Evolutionary conservation across 148 eudicot genomes (phyloP).

Genomic region (Rhododendron ferrugineum): DNA sequence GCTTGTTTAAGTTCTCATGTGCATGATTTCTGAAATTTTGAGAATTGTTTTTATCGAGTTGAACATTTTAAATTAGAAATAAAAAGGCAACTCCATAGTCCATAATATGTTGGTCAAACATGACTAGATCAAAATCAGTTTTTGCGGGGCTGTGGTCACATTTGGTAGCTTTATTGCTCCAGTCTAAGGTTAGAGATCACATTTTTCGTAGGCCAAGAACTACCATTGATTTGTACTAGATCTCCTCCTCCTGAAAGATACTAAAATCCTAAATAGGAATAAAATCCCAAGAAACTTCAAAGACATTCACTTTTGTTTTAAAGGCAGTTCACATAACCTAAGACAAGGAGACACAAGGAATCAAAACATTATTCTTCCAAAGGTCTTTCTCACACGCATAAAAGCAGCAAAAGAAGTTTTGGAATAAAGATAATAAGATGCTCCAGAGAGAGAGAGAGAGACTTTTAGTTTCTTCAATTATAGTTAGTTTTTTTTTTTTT

Average conservation of each 20-base stretch:
- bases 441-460: background rate
- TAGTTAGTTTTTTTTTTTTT: background rate
- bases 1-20: background rate
- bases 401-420: slow-evolving; percentile 7
- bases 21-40: background rate
- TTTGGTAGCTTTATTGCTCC: background rate
- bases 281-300: background rate
- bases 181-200: background rate
- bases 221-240: background rate
- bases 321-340: background rate
- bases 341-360: slow-evolving; percentile 10
- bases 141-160: background rate
- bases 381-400: background rate
- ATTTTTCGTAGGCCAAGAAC: background rate
- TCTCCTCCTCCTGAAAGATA: background rate
- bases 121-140: background rate
- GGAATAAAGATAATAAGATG: slow-evolving; percentile 1
- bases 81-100: background rate
- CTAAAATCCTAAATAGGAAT: background rate
- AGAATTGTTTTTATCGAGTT: background rate
- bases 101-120: background rate
- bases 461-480: background rate
- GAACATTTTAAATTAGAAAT: background rate
- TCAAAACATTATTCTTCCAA: slow-evolving; percentile 7
- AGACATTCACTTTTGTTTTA: background rate